Conservation (phyloP, 441 rosid species). For the Erodium trifolium region DNA sequence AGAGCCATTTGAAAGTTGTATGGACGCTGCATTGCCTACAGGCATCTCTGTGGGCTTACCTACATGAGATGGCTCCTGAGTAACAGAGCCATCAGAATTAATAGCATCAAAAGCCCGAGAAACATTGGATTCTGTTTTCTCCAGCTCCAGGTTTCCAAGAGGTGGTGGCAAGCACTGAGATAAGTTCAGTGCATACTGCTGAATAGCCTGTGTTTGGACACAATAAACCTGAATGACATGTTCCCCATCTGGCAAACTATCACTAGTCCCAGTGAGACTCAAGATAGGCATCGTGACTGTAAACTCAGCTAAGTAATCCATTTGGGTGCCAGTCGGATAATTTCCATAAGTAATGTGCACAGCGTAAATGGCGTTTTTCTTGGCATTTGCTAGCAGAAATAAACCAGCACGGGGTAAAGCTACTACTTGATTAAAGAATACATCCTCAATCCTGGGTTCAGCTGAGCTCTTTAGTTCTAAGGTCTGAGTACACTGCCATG, state of each 20-base stretch:
- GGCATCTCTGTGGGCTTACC: conserved; percentile 31
- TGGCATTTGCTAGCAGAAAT: conserved; percentile 77
- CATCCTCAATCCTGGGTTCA: conserved; percentile 49
- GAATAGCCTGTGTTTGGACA: conserved; percentile 29
- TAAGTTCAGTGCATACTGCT: conserved; percentile 43
- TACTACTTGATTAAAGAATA: conserved; percentile 79
- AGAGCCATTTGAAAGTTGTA: conserved; percentile 23
- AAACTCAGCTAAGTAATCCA: conserved; percentile 68
- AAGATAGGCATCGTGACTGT: conserved; percentile 45
- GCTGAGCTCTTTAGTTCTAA: conserved; percentile 64
- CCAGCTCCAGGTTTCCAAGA: conserved; percentile 32
- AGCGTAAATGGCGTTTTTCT: conserved; percentile 81
- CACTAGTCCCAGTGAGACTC: conserved; percentile 52
- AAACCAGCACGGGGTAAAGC: conserved; percentile 63
- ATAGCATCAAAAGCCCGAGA: conserved; percentile 25
- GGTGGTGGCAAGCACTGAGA: conserved; percentile 47
- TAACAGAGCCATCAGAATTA: conserved; percentile 25
- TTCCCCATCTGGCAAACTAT: conserved; percentile 39
- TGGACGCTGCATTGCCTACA: conserved; percentile 20
- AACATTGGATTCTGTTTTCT: conserved; percentile 32
- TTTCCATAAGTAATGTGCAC: conserved; percentile 73
- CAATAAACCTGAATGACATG: conserved; percentile 34
- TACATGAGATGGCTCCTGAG: conserved; percentile 32
- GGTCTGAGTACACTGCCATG: conserved; percentile 75
- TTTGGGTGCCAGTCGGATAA: conserved; percentile 56